Conservation (phyloP, 768 basidiomycete species). For the Mycena haematopus region DNA sequence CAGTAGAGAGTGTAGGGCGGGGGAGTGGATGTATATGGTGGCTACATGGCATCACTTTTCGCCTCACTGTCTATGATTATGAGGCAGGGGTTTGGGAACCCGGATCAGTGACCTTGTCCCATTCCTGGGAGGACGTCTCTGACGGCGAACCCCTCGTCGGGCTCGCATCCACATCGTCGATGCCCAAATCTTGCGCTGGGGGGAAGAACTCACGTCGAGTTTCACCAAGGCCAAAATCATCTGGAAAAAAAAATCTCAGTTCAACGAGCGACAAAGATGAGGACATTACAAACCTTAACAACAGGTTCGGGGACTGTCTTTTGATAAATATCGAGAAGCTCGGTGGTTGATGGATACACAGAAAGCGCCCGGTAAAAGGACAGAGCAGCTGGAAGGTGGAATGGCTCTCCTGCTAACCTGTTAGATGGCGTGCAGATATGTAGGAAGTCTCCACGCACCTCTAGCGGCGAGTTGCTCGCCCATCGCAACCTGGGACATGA, state of each 20-base stretch:
- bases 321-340: slow-evolving; percentile 94
- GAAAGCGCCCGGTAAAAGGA: slow-evolving; percentile 93
- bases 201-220: slow-evolving; percentile 82
- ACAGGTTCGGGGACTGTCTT: slow-evolving; percentile 84
- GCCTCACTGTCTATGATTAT: slow-evolving; percentile 31
- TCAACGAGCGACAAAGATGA: neutral
- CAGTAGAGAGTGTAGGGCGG: slow-evolving; percentile 25
- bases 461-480: slow-evolving; percentile 84
- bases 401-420: slow-evolving; percentile 66
- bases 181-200: slow-evolving; percentile 44
- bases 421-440: slow-evolving; percentile 1
- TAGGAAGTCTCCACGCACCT: slow-evolving; percentile 57
- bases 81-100: too few relatives aligned
- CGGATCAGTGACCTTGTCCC: slow-evolving; percentile 86
- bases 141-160: slow-evolving; percentile 74
- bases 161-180: slow-evolving; percentile 61
- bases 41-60: slow-evolving; percentile 25
- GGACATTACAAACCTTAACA: slow-evolving; percentile 64
- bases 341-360: slow-evolving; percentile 94
- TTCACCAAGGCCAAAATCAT: slow-evolving; percentile 85
- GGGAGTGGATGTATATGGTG: slow-evolving; percentile 21
- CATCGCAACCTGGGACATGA: slow-evolving; percentile 86
- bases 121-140: slow-evolving; percentile 88
- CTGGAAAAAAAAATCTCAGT: slow-evolving; percentile 38
- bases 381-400: slow-evolving; percentile 81